Evolutionary conservation across 768 basidiomycete genomes (phyloP).

Genomic region (Pisolithus microcarpus): DNA sequence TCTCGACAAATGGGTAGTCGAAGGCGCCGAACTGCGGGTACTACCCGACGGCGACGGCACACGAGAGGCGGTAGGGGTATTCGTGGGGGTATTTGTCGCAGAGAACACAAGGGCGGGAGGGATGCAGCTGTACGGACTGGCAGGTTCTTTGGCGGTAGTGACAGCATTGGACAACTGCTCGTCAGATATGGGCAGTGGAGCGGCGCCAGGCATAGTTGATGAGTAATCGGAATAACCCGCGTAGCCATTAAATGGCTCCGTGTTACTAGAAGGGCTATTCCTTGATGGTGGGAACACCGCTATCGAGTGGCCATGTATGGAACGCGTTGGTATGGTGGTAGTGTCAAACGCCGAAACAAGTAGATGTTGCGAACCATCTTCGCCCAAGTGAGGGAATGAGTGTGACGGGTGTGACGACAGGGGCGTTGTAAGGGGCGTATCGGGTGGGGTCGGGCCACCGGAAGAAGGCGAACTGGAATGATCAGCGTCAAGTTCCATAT

Average conservation of each 20-base stretch:
- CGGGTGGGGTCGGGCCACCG: constrained; percentile 29
- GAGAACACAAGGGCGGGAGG: constrained; percentile 62
- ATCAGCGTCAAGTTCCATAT: constrained; percentile 75
- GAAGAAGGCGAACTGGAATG: constrained; percentile 50
- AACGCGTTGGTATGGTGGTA: constrained; percentile 43
- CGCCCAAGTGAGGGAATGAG: constrained; percentile 25
- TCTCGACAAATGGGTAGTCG: constrained; percentile 13
- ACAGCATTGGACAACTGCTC: constrained; percentile 19
- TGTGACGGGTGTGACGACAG: constrained; percentile 29
- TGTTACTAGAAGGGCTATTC: constrained; percentile 19
- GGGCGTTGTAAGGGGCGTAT: constrained; percentile 39
- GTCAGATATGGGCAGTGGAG: constrained; percentile 26
- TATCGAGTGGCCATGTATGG: constrained; percentile 32
- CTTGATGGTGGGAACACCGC: constrained; percentile 26
- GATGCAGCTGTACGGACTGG: constrained; percentile 42
- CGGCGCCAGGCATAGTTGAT: constrained; percentile 53
- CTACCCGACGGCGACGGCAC: constrained; percentile 25
- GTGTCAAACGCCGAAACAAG: constrained; percentile 48
- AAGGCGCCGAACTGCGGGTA: constrained; percentile 14
- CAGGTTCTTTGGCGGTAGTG: constrained; percentile 26
- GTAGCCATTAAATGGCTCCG: constrained; percentile 64
- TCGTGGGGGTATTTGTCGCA: constrained; percentile 37
- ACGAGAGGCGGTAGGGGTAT: constrained; percentile 44
- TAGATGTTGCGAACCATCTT: constrained; percentile 20
- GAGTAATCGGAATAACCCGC: constrained; percentile 64